These are phyloP conservation scores for Termitomyces sp. DNA, from an alignment of 768 basidiomycete genomes.

Conservation along the genomic window DNA sequence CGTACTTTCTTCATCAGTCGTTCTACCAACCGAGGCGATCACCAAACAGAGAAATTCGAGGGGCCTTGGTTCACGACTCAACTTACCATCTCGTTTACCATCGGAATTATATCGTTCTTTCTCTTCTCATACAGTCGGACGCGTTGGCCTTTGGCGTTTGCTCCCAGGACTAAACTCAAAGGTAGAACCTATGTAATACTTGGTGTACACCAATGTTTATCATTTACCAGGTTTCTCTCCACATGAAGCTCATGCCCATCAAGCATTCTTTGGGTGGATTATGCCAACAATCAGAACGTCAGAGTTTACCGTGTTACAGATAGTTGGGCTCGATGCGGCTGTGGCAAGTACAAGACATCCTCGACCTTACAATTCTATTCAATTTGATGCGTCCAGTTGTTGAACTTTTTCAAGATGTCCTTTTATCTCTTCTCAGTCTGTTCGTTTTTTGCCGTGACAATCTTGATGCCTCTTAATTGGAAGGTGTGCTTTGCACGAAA, in stretches of 20 bases:
- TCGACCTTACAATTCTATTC: background rate
- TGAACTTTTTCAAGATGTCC: constrained; percentile 93
- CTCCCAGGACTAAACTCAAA: constrained; percentile 91
- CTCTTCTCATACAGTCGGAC: constrained; percentile 86
- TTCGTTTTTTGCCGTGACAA: constrained; percentile 70
- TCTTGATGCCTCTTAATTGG: constrained; percentile 96
- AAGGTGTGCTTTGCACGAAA: constrained; percentile 47
- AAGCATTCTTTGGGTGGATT: constrained; percentile 94
- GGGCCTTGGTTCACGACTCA: constrained; percentile 98
- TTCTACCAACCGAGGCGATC: background rate
- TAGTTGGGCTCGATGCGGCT: constrained; percentile 94
- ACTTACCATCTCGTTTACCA: constrained; percentile 64
- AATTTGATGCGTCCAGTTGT: constrained; percentile 44
- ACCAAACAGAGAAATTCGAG: constrained; percentile 63
- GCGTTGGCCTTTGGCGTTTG: constrained; percentile 85
- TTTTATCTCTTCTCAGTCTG: constrained; percentile 89
- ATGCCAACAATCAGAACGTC: constrained; percentile 86
- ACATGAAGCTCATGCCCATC: constrained; percentile 84
- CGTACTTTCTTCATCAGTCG: background rate
- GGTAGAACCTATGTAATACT: constrained; percentile 34
- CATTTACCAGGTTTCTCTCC: constrained; percentile 68
- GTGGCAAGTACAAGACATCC: constrained; percentile 53
- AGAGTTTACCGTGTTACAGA: constrained; percentile 91
- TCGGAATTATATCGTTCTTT: constrained; percentile 79
- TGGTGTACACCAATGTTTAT: constrained; percentile 7